A percentile compares a stretch with the other conserved stretches of the same genome.
Conservation (phyloP, 495 filamentous ascomycete species). For the Penicillium longicatenatum region DNA sequence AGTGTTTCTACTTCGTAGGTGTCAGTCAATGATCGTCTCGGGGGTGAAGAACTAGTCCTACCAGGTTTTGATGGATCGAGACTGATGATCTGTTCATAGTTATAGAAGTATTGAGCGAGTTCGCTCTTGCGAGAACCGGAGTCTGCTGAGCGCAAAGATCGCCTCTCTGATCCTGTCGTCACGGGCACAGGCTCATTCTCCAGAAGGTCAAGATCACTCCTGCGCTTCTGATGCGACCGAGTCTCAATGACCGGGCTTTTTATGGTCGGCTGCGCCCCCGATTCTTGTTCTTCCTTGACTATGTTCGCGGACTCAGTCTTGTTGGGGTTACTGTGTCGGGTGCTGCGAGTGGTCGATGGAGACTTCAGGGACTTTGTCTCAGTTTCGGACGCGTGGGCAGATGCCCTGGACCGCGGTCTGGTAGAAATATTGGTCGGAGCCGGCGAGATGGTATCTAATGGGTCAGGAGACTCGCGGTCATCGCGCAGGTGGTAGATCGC, state of each 20-base stretch:
- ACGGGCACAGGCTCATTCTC: constrained; percentile 5
- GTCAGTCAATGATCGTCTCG: background rate
- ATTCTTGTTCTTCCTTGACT: constrained; percentile 8
- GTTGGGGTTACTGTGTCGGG: constrained; percentile 17
- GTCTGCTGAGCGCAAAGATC: constrained; percentile 54
- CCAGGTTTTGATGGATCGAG: constrained; percentile 75
- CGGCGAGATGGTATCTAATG: constrained; percentile 42
- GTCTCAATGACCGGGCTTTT: constrained; percentile 2
- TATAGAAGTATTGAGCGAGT: constrained; percentile 81
- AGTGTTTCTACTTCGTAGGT: constrained; percentile 42
- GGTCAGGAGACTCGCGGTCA: constrained; percentile 39
- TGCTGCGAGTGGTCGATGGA: constrained; percentile 15
- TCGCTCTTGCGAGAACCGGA: constrained; percentile 73
- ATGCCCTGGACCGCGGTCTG: constrained; percentile 16
- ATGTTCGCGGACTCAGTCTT: constrained; percentile 6
- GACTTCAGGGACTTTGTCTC: constrained; percentile 11
- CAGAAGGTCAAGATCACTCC: constrained; percentile 12
- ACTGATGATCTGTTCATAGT: constrained; percentile 88
- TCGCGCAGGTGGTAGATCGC: constrained; percentile 15
- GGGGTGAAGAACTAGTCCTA: constrained; percentile 48
- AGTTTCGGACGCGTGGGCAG: constrained; percentile 7
- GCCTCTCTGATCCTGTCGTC: constrained; percentile 32
- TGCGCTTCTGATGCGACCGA: constrained; percentile 10
- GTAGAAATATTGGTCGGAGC: constrained; percentile 11
- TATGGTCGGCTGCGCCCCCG: background rate